Evolutionary conservation across 2,329 filamentous ascomycete genomes (phyloP).

Genomic region (Aspergillus alliaceus): DNA sequence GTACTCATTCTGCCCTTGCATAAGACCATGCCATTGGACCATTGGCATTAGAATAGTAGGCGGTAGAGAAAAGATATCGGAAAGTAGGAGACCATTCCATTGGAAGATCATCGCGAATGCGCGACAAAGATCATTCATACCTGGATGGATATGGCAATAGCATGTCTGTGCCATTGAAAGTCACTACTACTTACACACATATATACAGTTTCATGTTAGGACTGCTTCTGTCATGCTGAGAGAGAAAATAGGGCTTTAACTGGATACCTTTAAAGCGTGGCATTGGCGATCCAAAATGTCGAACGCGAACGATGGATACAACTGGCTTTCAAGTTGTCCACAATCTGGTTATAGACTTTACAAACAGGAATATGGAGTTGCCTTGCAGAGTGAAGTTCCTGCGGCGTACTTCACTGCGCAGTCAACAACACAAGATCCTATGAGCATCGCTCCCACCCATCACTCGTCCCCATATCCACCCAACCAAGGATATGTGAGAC

Average conservation of each 20-base stretch:
- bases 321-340: constrained; percentile 18
- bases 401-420: neutral
- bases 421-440: neutral
- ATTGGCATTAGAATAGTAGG: neutral
- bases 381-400: too few relatives aligned
- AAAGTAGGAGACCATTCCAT: neutral
- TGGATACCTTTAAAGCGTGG: neutral
- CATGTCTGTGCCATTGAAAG: too few relatives aligned
- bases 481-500: constrained; percentile 3
- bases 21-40: neutral
- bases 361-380: constrained; percentile 1
- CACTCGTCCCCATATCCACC: neutral
- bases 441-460: neutral
- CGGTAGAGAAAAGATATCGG: neutral
- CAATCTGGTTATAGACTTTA: constrained; percentile 4
- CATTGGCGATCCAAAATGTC: constrained; percentile 14
- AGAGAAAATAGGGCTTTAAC: neutral
- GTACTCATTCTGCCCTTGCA: neutral
- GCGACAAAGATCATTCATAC: neutral
- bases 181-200: neutral
- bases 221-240: neutral
- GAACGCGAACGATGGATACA: constrained; percentile 17
- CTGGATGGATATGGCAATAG: neutral
- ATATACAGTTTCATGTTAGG: neutral
- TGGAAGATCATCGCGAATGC: neutral